Base-by-base conservation (phyloP, 208 protist genomes). In the Vickermania ingenoplastis region DNA sequence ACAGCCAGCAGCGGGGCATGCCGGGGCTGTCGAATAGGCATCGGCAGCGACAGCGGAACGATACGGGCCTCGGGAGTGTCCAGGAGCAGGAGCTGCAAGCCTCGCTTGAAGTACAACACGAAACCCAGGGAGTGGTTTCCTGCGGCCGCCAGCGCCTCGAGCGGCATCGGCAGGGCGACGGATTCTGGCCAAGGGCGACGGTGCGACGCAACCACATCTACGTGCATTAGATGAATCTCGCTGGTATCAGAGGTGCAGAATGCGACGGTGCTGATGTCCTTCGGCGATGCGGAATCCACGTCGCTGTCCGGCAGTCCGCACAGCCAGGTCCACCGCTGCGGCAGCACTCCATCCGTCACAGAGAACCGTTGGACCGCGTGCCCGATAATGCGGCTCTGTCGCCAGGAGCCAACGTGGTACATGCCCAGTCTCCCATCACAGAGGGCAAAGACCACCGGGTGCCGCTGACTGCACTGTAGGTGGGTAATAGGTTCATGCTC, bases 381-480 rank as follows among this genome's bases (percentile, higher is more conserved):
- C 41, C 41, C 62, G 17, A 25, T 29, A 31, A 14, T 31, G 22
- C 29, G 29, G 2, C 2, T 21, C 5, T 11, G 22, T 25, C 26
- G 23, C 28, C 68, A 58, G 22, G 5, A 65, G 14, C 21, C 23
- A 0, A 73, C 62, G 56, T 71, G 60, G 7, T 68, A 53, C 13
- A 77, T 73, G 2, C 68, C 30, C 24, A 91, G 68, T 7, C 65
- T 54, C 1, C 67, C 67, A 24, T 73, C 79, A 58, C 72, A 82
- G 7, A 83, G 65, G 21, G 81, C 84, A 69, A 91, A 86, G 24
- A 89, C 54, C 7, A 88, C 52, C 21, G 59, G 69, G 23, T 86
- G 79, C n/a, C 66, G 79, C 3, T 79, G 75, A 57, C 84, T 85
- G 61, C 88, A 81, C 60, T 91, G 81, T 1, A 91, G 22, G 31